These are phyloP conservation scores for Yamadazyma friedrichii DNA, from an alignment of 1,139 yeast genomes.

Conservation along the genomic window DNA sequence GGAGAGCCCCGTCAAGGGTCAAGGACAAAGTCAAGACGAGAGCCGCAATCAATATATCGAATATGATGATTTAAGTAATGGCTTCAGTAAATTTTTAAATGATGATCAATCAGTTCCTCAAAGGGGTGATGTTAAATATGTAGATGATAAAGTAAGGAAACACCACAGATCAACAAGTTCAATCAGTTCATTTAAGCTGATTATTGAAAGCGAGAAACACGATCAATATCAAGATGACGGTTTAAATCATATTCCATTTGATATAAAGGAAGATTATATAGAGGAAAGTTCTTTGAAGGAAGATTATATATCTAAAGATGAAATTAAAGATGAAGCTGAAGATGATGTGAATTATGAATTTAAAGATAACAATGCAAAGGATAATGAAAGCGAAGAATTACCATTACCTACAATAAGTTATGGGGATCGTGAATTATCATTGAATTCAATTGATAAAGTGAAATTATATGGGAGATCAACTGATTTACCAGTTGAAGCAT, in stretches of 20 bases:
- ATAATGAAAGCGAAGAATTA: not conserved
- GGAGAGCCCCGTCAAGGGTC: slow-evolving; percentile 8
- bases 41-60: not conserved
- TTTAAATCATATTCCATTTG: too few species aligned
- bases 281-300: not conserved
- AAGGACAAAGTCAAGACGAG: not conserved
- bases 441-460: not conserved
- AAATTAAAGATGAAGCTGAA: not conserved
- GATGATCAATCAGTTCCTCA: slow-evolving; percentile 35
- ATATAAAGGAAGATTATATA: not conserved
- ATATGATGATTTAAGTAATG: not conserved
- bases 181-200: slow-evolving; percentile 18
- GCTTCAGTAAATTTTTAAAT: slow-evolving; percentile 1
- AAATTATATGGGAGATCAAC: not conserved
- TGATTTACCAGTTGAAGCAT: not conserved
- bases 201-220: not conserved
- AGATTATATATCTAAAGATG: not conserved
- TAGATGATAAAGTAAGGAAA: slow-evolving; percentile 22
- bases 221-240: not conserved
- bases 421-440: not conserved
- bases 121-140: slow-evolving; percentile 31
- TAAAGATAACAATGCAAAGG: too few species aligned
- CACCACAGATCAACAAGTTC: slow-evolving; percentile 17
- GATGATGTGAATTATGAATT: too few species aligned
- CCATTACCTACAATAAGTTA: slow-evolving; percentile 4